These are phyloP conservation scores for Collybia sordida DNA, from an alignment of 768 basidiomycete genomes.

Conservation along the genomic window DNA sequence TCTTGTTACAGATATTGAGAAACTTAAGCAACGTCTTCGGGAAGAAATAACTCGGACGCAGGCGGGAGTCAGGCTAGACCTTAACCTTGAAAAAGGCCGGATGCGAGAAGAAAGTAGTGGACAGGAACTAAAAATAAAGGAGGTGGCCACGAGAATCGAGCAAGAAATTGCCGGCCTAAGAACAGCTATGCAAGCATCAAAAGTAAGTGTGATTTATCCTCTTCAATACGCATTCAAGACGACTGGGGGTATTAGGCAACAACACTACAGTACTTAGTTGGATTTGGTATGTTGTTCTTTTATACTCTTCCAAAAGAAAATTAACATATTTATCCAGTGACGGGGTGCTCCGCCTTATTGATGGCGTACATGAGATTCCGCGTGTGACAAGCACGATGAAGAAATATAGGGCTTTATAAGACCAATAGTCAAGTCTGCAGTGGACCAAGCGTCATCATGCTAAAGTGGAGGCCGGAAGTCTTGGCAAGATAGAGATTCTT, in stretches of 20 bases:
- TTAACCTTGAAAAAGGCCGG: slow-evolving; percentile 95
- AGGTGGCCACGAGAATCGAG: slow-evolving; percentile 96
- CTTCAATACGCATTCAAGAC: not conserved
- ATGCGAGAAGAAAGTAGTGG: slow-evolving; percentile 91
- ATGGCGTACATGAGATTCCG: slow-evolving; percentile 87
- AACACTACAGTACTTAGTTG: slow-evolving; percentile 84
- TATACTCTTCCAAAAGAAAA: not conserved
- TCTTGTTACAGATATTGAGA: slow-evolving; percentile 88
- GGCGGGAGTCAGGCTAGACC: slow-evolving; percentile 88
- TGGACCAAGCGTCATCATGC: slow-evolving; percentile 59
- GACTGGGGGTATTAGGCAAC: slow-evolving; percentile 54
- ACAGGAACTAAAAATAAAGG: slow-evolving; percentile 95
- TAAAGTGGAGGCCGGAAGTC: slow-evolving; percentile 60
- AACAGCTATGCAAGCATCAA: slow-evolving; percentile 83
- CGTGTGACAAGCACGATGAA: slow-evolving; percentile 25
- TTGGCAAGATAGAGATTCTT: slow-evolving; percentile 57
- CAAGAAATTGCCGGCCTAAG: slow-evolving; percentile 88
- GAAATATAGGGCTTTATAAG: slow-evolving; percentile 1
- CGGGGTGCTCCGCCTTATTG: slow-evolving; percentile 80
- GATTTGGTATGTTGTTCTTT: slow-evolving; percentile 63
- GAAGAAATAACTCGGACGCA: slow-evolving; percentile 93
- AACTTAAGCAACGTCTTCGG: slow-evolving; percentile 88
- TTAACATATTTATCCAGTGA: slow-evolving; percentile 48
- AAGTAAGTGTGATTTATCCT: slow-evolving; percentile 42
- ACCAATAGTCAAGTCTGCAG: not conserved